Percentiles rank a stretch among this genome's conserved stretches.
Evolutionary conservation across 768 basidiomycete genomes (phyloP).

Genomic region (Cystofilobasidium macerans): DNA sequence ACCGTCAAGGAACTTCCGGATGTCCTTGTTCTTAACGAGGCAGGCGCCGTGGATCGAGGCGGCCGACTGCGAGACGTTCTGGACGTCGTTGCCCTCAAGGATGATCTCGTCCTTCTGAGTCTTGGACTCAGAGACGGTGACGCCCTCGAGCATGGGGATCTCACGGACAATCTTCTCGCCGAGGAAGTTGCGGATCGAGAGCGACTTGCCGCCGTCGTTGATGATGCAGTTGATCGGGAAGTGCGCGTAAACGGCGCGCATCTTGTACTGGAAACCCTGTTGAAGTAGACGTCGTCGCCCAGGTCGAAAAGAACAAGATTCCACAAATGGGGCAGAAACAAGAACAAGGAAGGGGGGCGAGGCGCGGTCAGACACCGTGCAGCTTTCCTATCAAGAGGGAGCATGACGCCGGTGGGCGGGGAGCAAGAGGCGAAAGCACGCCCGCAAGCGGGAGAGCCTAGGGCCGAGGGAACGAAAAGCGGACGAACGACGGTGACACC

Average conservation of each 20-base stretch:
- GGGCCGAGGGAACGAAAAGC: too few relatives aligned
- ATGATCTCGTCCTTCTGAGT: constrained; percentile 89
- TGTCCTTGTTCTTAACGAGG: constrained; percentile 91
- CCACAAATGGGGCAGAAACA: background rate
- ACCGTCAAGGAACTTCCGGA: constrained; percentile 76
- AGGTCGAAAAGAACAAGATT: background rate
- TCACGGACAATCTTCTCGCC: constrained; percentile 71
- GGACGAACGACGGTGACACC: constrained; percentile 80
- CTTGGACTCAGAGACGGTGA: constrained; percentile 71
- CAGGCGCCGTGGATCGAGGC: constrained; percentile 95
- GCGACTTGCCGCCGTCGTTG: constrained; percentile 54
- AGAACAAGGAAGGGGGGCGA: background rate
- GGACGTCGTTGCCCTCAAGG: constrained; percentile 87
- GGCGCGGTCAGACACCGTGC: background rate
- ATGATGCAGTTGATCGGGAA: constrained; percentile 99
- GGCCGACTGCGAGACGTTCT: constrained; percentile 95
- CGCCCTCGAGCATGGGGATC: constrained; percentile 83
- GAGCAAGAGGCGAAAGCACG: background rate
- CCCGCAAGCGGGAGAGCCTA: too few relatives aligned
- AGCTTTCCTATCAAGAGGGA: background rate
- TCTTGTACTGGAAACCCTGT: constrained; percentile 99
- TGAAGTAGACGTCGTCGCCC: too few relatives aligned
- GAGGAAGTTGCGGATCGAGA: constrained; percentile 86
- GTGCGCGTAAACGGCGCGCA: constrained; percentile 98
- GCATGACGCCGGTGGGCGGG: background rate